phyloP scores from a whole-genome alignment of 345 rosid species.

The Linum usitatissimum region DNA sequence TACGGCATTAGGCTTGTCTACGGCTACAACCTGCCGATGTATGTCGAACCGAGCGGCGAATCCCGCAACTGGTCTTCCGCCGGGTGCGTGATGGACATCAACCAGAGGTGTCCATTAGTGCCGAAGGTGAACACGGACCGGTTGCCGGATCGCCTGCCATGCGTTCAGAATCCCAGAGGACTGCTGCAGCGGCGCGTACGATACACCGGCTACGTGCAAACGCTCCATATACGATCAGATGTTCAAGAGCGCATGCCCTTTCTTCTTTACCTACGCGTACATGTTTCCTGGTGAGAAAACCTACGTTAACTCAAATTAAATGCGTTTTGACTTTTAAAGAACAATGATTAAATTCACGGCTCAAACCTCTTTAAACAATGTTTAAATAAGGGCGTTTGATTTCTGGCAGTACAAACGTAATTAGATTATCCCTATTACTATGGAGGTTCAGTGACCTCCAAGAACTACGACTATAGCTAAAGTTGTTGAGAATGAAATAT shows the following conservation, averaged over 20 bases:
- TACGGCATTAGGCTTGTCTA: neutral
- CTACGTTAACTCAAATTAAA: too few species aligned
- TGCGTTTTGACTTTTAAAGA: too few species aligned
- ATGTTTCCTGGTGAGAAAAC: too few species aligned
- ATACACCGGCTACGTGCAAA: slow-evolving; percentile 1
- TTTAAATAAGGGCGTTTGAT: too few species aligned
- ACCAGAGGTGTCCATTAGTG: neutral
- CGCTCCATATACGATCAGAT: neutral
- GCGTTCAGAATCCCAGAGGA: slow-evolving; percentile 1
- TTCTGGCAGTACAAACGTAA: too few species aligned
- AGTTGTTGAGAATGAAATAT: too few species aligned
- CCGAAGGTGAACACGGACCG: neutral
- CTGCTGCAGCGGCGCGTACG: neutral
- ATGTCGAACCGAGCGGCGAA: neutral
- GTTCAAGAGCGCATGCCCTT: slow-evolving; percentile 2
- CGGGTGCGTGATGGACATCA: neutral
- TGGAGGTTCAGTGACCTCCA: too few species aligned
- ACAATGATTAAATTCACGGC: too few species aligned
- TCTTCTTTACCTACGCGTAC: neutral
- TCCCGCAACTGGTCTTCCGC: neutral
- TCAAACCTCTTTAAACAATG: too few species aligned
- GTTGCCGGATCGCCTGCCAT: neutral
- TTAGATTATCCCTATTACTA: too few species aligned
- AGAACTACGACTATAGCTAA: too few species aligned
- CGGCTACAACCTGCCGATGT: slow-evolving; percentile 3